These are phyloP conservation scores for Wallacemonas sp. DNA, from an alignment of 208 protist species.

Conservation along the genomic window DNA sequence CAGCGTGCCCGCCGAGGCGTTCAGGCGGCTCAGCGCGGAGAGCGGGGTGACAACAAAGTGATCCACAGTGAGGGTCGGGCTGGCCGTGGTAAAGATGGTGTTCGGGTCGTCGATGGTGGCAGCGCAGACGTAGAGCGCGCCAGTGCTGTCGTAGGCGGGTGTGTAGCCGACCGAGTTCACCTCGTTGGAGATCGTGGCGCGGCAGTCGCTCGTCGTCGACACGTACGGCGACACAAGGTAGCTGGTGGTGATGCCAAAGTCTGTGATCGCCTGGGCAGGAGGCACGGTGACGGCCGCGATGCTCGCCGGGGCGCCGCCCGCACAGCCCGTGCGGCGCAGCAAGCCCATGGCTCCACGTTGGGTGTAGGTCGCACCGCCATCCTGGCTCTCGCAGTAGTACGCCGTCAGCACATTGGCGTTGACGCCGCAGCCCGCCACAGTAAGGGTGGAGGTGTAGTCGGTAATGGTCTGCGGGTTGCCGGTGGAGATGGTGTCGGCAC, in stretches of 20 bases:
- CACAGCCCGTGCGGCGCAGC: constrained; percentile 37
- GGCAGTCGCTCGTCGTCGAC: constrained; percentile 33
- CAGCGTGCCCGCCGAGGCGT: constrained; percentile 15
- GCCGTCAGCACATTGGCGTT: constrained; percentile 18
- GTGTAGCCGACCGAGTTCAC: constrained; percentile 35
- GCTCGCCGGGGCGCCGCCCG: constrained; percentile 21
- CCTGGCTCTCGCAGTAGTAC: constrained; percentile 66
- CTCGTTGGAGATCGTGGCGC: background rate
- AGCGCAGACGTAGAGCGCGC: constrained; percentile 62
- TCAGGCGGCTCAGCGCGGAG: constrained; percentile 37
- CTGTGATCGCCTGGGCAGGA: constrained; percentile 27
- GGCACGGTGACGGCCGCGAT: constrained; percentile 28
- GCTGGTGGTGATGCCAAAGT: constrained; percentile 43
- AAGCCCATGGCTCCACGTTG: constrained; percentile 42
- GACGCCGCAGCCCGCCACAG: constrained; percentile 29
- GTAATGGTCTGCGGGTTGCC: constrained; percentile 13
- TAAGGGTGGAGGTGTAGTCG: constrained; percentile 25
- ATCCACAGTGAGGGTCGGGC: constrained; percentile 39
- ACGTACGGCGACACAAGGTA: constrained; percentile 31
- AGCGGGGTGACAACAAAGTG: constrained; percentile 37
- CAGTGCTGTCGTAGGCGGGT: constrained; percentile 28
- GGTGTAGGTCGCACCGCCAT: constrained; percentile 23
- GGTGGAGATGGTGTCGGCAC: constrained; percentile 29
- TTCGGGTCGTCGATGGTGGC: constrained; percentile 15
- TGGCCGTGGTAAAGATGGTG: constrained; percentile 45